Evolutionary conservation across 2,329 filamentous ascomycete genomes (phyloP).

Genomic region (Leptographium lundbergii): DNA sequence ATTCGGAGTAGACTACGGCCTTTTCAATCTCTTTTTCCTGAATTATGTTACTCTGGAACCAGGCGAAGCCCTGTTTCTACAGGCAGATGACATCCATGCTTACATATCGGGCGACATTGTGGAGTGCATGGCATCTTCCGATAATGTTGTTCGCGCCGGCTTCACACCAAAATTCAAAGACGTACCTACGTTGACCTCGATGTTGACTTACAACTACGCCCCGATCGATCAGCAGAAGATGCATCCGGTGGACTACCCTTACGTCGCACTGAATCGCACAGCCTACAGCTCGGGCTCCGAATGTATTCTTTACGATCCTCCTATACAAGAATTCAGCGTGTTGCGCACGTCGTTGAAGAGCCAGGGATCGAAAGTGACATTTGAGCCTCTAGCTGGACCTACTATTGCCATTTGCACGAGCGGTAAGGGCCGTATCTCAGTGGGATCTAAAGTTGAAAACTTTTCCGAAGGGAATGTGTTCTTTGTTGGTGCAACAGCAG

Average conservation of each 20-base stretch:
- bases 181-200: slow-evolving; percentile 72
- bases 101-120: slow-evolving; percentile 91
- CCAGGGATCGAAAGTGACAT: slow-evolving; percentile 68
- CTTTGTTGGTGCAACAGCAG: slow-evolving; percentile 80
- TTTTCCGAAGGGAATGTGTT: slow-evolving; percentile 63
- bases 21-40: slow-evolving; percentile 94
- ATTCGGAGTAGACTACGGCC: slow-evolving; percentile 80
- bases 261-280: slow-evolving; percentile 65
- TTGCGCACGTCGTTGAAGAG: slow-evolving; percentile 64
- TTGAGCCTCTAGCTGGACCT: slow-evolving; percentile 76
- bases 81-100: slow-evolving; percentile 94
- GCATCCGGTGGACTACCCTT: slow-evolving; percentile 72
- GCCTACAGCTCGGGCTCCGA: slow-evolving; percentile 69
- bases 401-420: slow-evolving; percentile 86
- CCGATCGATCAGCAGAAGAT: slow-evolving; percentile 95
- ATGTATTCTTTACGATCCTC: slow-evolving; percentile 75
- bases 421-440: slow-evolving; percentile 71
- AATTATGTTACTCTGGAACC: slow-evolving; percentile 83
- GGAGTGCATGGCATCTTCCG: slow-evolving; percentile 98
- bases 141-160: slow-evolving; percentile 94
- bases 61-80: slow-evolving; percentile 91
- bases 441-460: slow-evolving; percentile 69
- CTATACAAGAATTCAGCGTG: slow-evolving; percentile 92
- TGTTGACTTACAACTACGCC: slow-evolving; percentile 91
- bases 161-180: slow-evolving; percentile 99